phyloP scores from a whole-genome alignment of 1,284 basidiomycete genomes.

The Tylopilus sp. region DNA sequence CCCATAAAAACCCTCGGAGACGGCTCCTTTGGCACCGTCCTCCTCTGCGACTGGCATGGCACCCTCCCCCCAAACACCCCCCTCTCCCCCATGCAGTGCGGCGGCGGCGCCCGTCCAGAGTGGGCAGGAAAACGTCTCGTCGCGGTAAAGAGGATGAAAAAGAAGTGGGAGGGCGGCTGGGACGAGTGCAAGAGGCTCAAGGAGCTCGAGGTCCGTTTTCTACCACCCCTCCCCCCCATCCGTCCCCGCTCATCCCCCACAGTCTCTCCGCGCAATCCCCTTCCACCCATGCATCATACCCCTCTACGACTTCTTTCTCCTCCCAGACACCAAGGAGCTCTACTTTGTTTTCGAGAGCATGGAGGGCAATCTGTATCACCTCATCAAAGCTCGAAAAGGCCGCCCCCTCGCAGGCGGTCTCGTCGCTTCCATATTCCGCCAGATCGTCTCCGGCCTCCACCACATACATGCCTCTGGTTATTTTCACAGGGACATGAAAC shows the following conservation, averaged over 20 bases:
- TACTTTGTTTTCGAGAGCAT: constrained; percentile 99
- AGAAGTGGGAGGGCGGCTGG: constrained; percentile 96
- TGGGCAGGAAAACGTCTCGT: constrained; percentile 95
- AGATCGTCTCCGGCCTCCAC: constrained; percentile 87
- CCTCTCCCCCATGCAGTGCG: constrained; percentile 89
- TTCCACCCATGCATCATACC: constrained; percentile 98
- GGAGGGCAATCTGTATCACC: constrained; percentile 99
- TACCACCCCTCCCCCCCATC: constrained; percentile 12
- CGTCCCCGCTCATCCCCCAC: constrained; percentile 17
- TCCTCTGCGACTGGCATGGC: constrained; percentile 99
- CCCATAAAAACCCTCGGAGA: constrained; percentile 91
- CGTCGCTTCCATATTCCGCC: constrained; percentile 91
- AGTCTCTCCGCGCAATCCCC: constrained; percentile 93
- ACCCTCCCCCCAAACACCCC: constrained; percentile 85
- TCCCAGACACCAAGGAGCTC: constrained; percentile 90
- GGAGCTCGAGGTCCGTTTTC: constrained; percentile 82
- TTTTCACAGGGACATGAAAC: constrained; percentile 99
- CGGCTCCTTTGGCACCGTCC: constrained; percentile 97
- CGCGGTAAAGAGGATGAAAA: constrained; percentile 98
- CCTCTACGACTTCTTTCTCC: constrained; percentile 97
- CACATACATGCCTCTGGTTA: constrained; percentile 94
- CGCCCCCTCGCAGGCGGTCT: constrained; percentile 93
- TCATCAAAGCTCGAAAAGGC: constrained; percentile 96
- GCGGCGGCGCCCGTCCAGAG: constrained; percentile 84
- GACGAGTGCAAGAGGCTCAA: constrained; percentile 94